A percentile compares a stretch with the other conserved stretches of the same genome.
Evolutionary conservation across 163 green algal species (phyloP).

Genomic region (Coccomyxa subellipsoidea): DNA sequence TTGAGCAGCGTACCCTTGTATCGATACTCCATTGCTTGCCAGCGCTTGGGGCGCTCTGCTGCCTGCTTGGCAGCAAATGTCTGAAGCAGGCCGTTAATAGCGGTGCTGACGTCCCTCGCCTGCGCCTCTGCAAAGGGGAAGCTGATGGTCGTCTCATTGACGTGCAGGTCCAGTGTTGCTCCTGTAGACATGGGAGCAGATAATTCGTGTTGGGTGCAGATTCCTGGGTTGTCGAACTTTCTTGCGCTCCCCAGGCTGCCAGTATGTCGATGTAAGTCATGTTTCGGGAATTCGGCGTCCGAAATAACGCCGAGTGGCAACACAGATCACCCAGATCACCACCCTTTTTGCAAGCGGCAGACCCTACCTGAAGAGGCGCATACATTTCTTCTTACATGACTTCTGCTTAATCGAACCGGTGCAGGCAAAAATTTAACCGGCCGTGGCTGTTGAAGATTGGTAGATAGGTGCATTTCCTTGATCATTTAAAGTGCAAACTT

Average conservation of each 20-base stretch:
- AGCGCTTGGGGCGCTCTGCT: conserved; percentile 53
- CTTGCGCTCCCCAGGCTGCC: too few relatives aligned
- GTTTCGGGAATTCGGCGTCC: too few relatives aligned
- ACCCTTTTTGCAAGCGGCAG: too few relatives aligned
- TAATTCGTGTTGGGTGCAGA: too few relatives aligned
- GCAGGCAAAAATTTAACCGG: background rate
- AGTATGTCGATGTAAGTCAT: too few relatives aligned
- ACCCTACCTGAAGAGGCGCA: too few relatives aligned
- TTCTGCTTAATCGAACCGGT: background rate
- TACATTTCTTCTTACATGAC: background rate
- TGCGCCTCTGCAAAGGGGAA: conserved; percentile 44
- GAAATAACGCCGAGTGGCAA: too few relatives aligned
- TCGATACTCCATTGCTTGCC: conserved; percentile 52
- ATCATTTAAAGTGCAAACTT: background rate
- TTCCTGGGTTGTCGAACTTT: too few relatives aligned
- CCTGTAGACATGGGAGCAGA: background rate
- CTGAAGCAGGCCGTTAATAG: conserved; percentile 42
- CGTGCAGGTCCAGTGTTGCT: conserved; percentile 18
- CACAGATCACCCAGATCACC: too few relatives aligned
- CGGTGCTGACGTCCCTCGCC: conserved; percentile 32
- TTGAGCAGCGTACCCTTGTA: conserved; percentile 28
- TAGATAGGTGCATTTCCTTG: background rate
- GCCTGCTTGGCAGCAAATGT: conserved; percentile 68
- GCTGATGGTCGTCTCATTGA: conserved; percentile 50
- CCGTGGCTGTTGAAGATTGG: background rate